These are phyloP conservation scores for Solanum sejunctum DNA, from an alignment of 257 asterid species.

Conservation along the genomic window DNA sequence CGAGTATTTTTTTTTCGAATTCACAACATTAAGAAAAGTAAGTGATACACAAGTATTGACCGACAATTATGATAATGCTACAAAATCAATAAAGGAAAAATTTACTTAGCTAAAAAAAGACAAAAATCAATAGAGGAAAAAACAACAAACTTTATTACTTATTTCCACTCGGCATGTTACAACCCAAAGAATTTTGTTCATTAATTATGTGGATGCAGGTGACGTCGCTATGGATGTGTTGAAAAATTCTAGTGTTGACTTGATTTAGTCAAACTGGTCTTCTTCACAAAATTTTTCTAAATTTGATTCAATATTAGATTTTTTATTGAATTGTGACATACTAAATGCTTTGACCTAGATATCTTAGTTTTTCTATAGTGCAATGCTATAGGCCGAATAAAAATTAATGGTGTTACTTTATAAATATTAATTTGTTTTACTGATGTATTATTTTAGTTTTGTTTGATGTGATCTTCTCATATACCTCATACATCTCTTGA, in stretches of 20 bases:
- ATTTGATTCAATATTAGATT: conserved; percentile 1
- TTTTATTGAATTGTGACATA: not conserved
- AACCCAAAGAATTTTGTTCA: not conserved
- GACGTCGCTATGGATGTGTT: not conserved
- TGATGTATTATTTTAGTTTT: not conserved
- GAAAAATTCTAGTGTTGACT: not conserved
- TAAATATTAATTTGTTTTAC: not conserved
- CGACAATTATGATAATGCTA: too few species aligned
- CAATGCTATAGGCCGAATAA: not conserved
- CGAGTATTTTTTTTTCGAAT: too few species aligned
- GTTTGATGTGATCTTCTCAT: not conserved
- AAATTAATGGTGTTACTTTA: too few species aligned
- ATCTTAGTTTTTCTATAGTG: not conserved
- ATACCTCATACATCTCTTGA: not conserved
- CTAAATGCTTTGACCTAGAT: not conserved
- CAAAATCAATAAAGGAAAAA: too few species aligned
- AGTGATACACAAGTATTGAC: too few species aligned
- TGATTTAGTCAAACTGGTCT: not conserved
- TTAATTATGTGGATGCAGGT: not conserved
- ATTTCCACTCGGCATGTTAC: not conserved
- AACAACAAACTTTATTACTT: too few species aligned
- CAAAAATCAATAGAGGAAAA: too few species aligned
- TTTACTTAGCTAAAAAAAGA: too few species aligned
- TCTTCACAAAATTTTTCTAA: not conserved
- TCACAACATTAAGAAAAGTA: too few species aligned